Conservation (phyloP, 371 early-diverging fungal species). For the Mucor plumbeus region DNA sequence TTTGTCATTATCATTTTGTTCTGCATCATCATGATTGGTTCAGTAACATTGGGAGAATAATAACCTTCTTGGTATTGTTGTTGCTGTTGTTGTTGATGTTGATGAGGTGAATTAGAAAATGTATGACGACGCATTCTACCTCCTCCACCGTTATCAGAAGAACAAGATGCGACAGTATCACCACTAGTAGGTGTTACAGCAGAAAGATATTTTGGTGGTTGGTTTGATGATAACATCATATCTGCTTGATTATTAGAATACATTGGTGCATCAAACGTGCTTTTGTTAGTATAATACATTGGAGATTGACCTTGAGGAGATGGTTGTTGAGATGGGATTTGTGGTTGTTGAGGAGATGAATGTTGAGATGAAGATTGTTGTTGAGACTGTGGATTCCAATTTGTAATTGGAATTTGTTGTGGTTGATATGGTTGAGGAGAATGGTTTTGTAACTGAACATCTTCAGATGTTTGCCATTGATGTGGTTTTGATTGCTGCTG, state of each 20-base stretch:
- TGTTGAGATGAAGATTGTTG: neutral
- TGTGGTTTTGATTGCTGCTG: neutral
- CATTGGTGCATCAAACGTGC: neutral
- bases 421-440: neutral
- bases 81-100: neutral
- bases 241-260: neutral
- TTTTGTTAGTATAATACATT: constrained; percentile 10
- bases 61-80: constrained; percentile 1
- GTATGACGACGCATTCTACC: constrained; percentile 16
- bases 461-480: neutral
- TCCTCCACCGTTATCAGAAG: neutral
- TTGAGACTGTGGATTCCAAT: constrained; percentile 9
- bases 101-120: neutral
- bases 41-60: neutral
- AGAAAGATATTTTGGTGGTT: neutral
- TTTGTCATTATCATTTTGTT: neutral
- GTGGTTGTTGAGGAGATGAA: constrained; percentile 12
- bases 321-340: neutral
- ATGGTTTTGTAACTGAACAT: neutral
- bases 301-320: constrained; percentile 6
- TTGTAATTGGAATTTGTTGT: neutral
- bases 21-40: constrained; percentile 4
- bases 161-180: neutral
- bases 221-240: neutral
- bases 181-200: neutral